Percentiles rank a stretch among this genome's conserved stretches.
Evolutionary conservation across 331 rosid species (phyloP).

Genomic region (Acacia pycnantha): DNA sequence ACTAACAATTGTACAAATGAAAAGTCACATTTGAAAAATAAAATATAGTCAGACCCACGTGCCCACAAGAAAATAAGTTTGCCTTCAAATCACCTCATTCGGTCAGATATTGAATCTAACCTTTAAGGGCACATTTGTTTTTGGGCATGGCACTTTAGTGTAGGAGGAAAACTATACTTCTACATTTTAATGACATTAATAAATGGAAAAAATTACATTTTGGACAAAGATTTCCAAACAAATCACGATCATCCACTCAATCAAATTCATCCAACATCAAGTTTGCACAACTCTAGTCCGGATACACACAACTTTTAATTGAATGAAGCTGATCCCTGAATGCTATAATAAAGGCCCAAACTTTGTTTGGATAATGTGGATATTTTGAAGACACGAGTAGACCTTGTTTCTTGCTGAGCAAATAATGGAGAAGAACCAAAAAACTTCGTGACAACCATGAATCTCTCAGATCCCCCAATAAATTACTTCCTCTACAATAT

Average conservation of each 20-base stretch:
- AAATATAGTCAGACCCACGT: not conserved
- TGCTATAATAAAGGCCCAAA: not conserved
- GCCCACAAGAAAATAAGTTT: not conserved
- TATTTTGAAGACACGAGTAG: not conserved
- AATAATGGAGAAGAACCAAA: constrained; percentile 8
- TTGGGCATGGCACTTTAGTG: not conserved
- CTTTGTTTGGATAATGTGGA: constrained; percentile 3
- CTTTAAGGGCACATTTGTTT: not conserved
- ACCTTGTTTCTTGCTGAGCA: not conserved
- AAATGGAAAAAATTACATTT: not conserved
- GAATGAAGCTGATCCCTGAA: constrained; percentile 3
- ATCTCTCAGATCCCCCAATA: constrained; percentile 12
- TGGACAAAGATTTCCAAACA: not conserved
- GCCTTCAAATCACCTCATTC: not conserved
- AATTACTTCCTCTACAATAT: constrained; percentile 23
- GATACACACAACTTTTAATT: not conserved
- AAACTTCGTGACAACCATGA: constrained; percentile 17
- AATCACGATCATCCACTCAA: not conserved
- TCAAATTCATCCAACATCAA: not conserved
- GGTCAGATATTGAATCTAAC: not conserved
- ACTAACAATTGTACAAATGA: not conserved
- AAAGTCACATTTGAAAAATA: not conserved
- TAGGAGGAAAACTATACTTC: not conserved
- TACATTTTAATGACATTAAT: not conserved
- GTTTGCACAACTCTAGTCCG: not conserved